Conservation (phyloP, 2,329 filamentous ascomycete genomes). For the Cryphonectria japonica region DNA sequence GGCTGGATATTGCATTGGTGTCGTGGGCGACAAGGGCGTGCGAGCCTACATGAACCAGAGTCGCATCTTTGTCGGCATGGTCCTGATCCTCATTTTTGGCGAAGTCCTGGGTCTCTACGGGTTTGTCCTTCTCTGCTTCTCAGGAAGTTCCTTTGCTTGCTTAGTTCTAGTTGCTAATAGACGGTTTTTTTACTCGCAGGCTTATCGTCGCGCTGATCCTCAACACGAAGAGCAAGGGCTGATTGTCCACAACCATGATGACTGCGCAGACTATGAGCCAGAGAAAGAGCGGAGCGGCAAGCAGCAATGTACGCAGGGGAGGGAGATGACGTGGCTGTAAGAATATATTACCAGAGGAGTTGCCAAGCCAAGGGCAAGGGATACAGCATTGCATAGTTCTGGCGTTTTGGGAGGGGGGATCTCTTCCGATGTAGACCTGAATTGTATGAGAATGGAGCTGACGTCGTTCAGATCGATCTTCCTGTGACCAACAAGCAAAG, state of each 20-base stretch:
- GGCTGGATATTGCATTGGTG: conserved; percentile 93
- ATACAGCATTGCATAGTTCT: conserved; percentile 27
- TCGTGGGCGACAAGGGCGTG: conserved; percentile 93
- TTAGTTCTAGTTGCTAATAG: conserved; percentile 16
- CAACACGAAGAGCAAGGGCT: conserved; percentile 80
- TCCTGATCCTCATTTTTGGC: conserved; percentile 96
- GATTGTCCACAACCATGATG: conserved; percentile 31
- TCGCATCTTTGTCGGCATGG: conserved; percentile 97
- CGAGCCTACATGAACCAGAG: conserved; percentile 96
- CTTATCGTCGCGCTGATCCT: conserved; percentile 92
- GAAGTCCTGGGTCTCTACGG: conserved; percentile 97
- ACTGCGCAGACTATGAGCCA: not conserved
- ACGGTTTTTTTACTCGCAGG: conserved; percentile 47
- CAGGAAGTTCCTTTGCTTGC: not conserved
- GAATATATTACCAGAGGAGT: conserved; percentile 18
- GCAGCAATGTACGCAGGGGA: not conserved
- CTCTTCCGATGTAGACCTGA: conserved; percentile 24
- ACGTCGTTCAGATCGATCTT: conserved; percentile 9
- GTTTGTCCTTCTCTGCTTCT: conserved; percentile 54
- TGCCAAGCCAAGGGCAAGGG: conserved; percentile 11
- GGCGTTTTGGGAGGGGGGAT: conserved; percentile 27
- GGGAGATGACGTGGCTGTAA: conserved; percentile 21
- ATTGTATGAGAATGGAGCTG: conserved; percentile 29
- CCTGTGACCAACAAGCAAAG: not conserved
- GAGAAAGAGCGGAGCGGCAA: not conserved